These are phyloP conservation scores for Diaporthe citriasiana DNA, from an alignment of 2,329 filamentous ascomycete species.

Conservation along the genomic window DNA sequence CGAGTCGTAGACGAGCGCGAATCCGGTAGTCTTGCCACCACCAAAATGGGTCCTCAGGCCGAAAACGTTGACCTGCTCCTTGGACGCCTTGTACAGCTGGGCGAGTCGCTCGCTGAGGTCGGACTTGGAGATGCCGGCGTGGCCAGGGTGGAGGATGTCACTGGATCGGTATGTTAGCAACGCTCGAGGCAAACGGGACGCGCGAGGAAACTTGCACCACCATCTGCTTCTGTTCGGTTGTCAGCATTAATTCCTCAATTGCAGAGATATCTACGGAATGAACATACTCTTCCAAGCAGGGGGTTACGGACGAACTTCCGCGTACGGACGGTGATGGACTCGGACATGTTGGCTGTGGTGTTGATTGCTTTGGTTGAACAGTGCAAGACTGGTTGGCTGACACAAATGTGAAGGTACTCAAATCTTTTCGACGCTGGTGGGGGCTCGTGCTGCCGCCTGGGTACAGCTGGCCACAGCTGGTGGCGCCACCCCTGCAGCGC, in stretches of 20 bases:
- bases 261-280: background rate
- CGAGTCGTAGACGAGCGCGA: slow-evolving; percentile 98
- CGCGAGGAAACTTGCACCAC: slow-evolving; percentile 29
- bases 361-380: slow-evolving; percentile 28
- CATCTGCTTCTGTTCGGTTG: slow-evolving; percentile 28
- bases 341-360: slow-evolving; percentile 76
- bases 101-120: slow-evolving; percentile 96
- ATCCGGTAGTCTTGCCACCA: slow-evolving; percentile 99
- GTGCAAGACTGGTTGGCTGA: slow-evolving; percentile 10
- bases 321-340: slow-evolving; percentile 90
- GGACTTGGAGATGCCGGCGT: slow-evolving; percentile 98
- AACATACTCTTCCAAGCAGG: slow-evolving; percentile 75
- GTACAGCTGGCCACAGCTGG: background rate
- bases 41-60: slow-evolving; percentile 98
- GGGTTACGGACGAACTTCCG: slow-evolving; percentile 99
- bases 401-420: slow-evolving; percentile 28
- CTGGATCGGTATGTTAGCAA: slow-evolving; percentile 62
- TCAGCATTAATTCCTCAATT: background rate
- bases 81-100: slow-evolving; percentile 97
- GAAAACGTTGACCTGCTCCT: slow-evolving; percentile 98
- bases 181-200: slow-evolving; percentile 6
- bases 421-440: slow-evolving; percentile 34
- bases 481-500: too few species aligned
- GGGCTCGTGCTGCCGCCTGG: slow-evolving; percentile 23
- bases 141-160: slow-evolving; percentile 99